Conservation (phyloP, 2,329 filamentous ascomycete species). For the Neopestalotiopsis sp. region DNA sequence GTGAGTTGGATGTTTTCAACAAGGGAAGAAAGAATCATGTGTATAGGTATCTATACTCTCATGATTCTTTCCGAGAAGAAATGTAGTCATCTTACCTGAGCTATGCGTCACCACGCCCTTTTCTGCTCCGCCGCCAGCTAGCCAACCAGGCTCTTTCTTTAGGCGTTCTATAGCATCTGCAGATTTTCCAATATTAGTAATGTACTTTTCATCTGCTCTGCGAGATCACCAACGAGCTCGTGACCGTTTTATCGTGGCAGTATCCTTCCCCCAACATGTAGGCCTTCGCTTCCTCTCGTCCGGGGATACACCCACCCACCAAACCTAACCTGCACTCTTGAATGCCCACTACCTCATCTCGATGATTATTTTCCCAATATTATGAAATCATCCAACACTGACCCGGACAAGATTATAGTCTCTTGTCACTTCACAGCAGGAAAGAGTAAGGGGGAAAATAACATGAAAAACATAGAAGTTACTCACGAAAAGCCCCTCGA, state of each 20-base stretch:
- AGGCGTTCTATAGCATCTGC: constrained; percentile 74
- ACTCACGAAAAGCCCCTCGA: constrained; percentile 75
- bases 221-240: not conserved
- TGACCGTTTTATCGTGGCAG: not conserved
- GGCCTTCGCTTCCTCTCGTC: too few relatives aligned
- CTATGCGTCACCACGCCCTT: constrained; percentile 89
- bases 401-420: too few relatives aligned
- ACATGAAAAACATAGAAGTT: too few relatives aligned
- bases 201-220: not conserved
- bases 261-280: not conserved
- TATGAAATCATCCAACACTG: too few relatives aligned
- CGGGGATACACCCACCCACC: too few relatives aligned
- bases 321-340: too few relatives aligned
- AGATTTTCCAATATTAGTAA: not conserved
- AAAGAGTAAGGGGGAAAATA: not conserved
- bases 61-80: not conserved
- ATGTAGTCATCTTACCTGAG: constrained; percentile 63
- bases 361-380: too few relatives aligned
- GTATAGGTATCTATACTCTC: not conserved
- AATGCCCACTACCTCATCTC: too few relatives aligned
- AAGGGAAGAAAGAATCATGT: too few relatives aligned
- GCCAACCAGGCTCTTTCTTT: constrained; percentile 64
- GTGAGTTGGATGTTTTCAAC: not conserved
- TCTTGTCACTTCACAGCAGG: not conserved
- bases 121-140: constrained; percentile 61